Evolutionary conservation across 805 yeast species (phyloP).

Genomic region (Pichia exigua): DNA sequence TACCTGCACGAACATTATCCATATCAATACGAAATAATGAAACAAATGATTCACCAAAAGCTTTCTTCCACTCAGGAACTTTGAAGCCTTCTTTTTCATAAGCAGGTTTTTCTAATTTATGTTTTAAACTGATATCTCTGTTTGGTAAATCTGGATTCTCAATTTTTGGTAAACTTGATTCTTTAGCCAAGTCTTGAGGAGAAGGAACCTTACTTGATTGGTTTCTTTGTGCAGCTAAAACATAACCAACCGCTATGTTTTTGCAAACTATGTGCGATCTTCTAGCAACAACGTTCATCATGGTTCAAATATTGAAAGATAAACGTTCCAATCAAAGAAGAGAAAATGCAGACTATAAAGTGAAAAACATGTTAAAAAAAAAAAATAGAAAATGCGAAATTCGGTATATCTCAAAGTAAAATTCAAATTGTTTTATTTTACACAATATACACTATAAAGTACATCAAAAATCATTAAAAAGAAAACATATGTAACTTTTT

Average conservation of each 20-base stretch:
- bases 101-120: constrained; percentile 24
- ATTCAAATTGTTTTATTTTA: neutral
- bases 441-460: neutral
- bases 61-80: constrained; percentile 43
- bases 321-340: neutral
- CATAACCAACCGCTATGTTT: neutral
- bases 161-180: constrained; percentile 29
- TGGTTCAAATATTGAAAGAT: neutral
- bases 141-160: constrained; percentile 29
- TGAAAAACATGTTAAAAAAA: neutral
- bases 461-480: neutral
- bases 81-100: constrained; percentile 24
- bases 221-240: neutral
- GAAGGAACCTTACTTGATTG: constrained; percentile 1
- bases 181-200: constrained; percentile 22
- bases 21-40: constrained; percentile 67
- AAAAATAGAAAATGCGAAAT: neutral
- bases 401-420: no score
- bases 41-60: constrained; percentile 59
- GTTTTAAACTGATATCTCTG: constrained; percentile 29
- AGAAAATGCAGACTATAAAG: neutral
- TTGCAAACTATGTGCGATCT: neutral
- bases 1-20: constrained; percentile 90
- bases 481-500: neutral
- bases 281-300: neutral